Evolutionary conservation across 2,329 filamentous ascomycete genomes (phyloP).

Genomic region (Microdochium bolleyi): DNA sequence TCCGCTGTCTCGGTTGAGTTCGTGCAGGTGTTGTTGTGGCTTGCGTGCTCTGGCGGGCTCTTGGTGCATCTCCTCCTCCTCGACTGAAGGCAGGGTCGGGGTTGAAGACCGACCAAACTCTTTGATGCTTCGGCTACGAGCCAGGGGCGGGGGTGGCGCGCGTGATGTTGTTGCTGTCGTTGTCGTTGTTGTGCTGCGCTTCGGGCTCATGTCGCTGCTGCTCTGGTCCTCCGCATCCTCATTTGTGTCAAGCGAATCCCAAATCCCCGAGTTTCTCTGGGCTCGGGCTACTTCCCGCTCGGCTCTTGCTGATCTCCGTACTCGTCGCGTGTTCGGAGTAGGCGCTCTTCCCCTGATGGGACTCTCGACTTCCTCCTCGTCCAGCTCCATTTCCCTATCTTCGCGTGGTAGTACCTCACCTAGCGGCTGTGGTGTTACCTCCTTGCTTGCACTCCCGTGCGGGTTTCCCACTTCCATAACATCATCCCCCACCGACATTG

Average conservation of each 20-base stretch:
- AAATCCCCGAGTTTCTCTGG: not conserved
- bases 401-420: conserved; percentile 25
- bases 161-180: conserved; percentile 9
- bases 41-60: conserved; percentile 22
- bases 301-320: not conserved
- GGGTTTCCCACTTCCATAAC: not conserved
- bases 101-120: conserved; percentile 34
- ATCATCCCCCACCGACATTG: not conserved
- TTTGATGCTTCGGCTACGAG: conserved; percentile 14
- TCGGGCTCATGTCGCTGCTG: no score
- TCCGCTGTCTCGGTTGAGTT: conserved; percentile 41
- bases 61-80: conserved; percentile 43
- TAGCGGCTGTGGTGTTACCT: conserved; percentile 23
- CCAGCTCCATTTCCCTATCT: conserved; percentile 30
- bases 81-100: conserved; percentile 41
- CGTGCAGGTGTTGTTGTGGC: conserved; percentile 9
- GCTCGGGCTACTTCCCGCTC: not conserved
- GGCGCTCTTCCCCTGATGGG: not conserved
- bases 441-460: conserved; percentile 25
- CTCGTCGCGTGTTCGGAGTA: not conserved
- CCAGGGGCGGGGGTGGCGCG: not conserved
- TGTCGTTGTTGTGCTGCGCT: conserved; percentile 15
- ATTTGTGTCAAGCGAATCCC: not conserved
- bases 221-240: conserved; percentile 15
- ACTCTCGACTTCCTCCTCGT: conserved; percentile 18